Base-by-base conservation (phyloP, 2,329 filamentous ascomycete genomes). In the Amesomyces nigricolor region DNA sequence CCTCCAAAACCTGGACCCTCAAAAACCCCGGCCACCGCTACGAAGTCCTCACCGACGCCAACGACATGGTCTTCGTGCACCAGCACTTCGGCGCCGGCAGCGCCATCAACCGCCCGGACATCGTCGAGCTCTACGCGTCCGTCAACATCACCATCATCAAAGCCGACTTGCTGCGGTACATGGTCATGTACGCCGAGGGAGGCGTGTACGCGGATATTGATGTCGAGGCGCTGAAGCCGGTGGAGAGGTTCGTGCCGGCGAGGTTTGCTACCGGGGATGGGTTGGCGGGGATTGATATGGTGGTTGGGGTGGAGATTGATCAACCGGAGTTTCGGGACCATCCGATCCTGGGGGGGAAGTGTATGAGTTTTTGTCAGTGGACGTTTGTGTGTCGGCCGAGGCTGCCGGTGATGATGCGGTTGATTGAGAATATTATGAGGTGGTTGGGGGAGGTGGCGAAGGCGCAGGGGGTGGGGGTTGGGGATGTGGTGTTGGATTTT, bases 331-430 rank as follows among this genome's bases (percentile, higher is more conserved):
- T 82, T 70, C 72, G 71, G n/a, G 70, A 82, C 49, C 85, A 88
- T 65, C 76, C 81, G 1, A 83, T 88, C 30, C 73, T 88, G 0
- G 85, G 86, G 11, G 77, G 76, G 47, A 88, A 88, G 69, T 87
- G 81, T 35, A 74, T 77, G 61, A 88, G 85, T 0, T 88, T 89
- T 66, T 88, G 85, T 67, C 86, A 88, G 65, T 89, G 86, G 86
- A 88, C 86, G 0, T 87, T 88, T 64, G 85, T 87, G 73, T 80
- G 80, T 62, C 86, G 87, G 65, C 84, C 86, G 1, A 73, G 75
- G n/a, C 77, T 84, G 26, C 82, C 83, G 1, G 82, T 88, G 53
- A 87, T 89, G 83, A 73, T 88, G 67, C 72, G 73, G 32, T 74
- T 89, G 3, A 79, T 88, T 46, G 83, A 88, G 66, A 81, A 85